A percentile compares a stretch with the other conserved stretches of the same genome.
Conservation (phyloP, 805 yeast genomes). For the Suhomyces tanzawaensis region DNA sequence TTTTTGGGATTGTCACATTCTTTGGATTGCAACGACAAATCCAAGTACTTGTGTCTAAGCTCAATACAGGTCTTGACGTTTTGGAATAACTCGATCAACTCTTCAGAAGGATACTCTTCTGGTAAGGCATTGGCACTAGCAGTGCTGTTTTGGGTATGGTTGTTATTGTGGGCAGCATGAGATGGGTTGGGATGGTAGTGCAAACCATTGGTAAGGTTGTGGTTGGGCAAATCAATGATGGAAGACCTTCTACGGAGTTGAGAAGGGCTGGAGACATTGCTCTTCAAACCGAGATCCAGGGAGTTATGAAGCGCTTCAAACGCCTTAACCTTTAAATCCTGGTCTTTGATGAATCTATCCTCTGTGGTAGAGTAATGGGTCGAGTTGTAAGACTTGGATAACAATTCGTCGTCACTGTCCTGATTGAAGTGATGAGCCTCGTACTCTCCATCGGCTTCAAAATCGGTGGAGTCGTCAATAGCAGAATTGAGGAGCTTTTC, state of each 20-base stretch:
- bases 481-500: not conserved
- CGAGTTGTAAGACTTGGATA: conserved; percentile 34
- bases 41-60: conserved; percentile 73
- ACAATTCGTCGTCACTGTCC: conserved; percentile 24
- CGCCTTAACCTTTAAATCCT: conserved; percentile 65
- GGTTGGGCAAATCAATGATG: conserved; percentile 37
- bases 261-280: conserved; percentile 2
- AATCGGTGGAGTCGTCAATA: conserved; percentile 3
- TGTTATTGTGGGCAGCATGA: conserved; percentile 16
- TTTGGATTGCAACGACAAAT: conserved; percentile 61
- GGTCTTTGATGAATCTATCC: conserved; percentile 60
- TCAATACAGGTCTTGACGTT: conserved; percentile 67
- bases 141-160: conserved; percentile 12
- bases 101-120: conserved; percentile 63
- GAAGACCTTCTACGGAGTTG: conserved; percentile 30
- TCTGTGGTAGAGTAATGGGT: conserved; percentile 66
- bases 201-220: conserved; percentile 9
- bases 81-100: conserved; percentile 59
- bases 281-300: conserved; percentile 39
- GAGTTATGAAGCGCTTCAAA: conserved; percentile 43
- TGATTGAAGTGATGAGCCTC: conserved; percentile 5
- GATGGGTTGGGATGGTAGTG: conserved; percentile 20
- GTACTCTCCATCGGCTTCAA: conserved; percentile 6
- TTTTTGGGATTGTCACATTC: conserved; percentile 85
- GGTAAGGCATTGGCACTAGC: conserved; percentile 25